These are phyloP conservation scores for bread wheat (Triticum aestivum) DNA, from an alignment of 176 grass and related monocot genomes.

Conservation along the genomic window IWGSC_CS_RefSeq_v2.1 NC_057794.1:150344329-150344828, in stretches of 20 bases:
- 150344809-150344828: neutral
- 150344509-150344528: slow-evolving; percentile 21
- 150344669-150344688: slow-evolving; percentile 58
- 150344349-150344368: neutral
- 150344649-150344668: neutral
- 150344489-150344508: slow-evolving; percentile 80
- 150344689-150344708: slow-evolving; percentile 66
- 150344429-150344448: slow-evolving; percentile 75
- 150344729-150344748: slow-evolving; percentile 63
- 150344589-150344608: neutral
- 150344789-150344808: neutral
- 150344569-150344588: neutral
- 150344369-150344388: neutral
- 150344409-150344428: slow-evolving; percentile 77
- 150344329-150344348: slow-evolving; percentile 53
- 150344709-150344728: slow-evolving; percentile 56
- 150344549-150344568: neutral
- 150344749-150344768: slow-evolving; percentile 53
- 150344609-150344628: neutral
- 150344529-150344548: neutral
- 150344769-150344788: neutral
- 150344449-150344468: slow-evolving; percentile 78
- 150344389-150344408: slow-evolving; percentile 28
- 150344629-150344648: neutral
- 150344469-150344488: slow-evolving; percentile 76